Conservation (phyloP, 805 yeast genomes). For the Barnettozyma pratensis region DNA sequence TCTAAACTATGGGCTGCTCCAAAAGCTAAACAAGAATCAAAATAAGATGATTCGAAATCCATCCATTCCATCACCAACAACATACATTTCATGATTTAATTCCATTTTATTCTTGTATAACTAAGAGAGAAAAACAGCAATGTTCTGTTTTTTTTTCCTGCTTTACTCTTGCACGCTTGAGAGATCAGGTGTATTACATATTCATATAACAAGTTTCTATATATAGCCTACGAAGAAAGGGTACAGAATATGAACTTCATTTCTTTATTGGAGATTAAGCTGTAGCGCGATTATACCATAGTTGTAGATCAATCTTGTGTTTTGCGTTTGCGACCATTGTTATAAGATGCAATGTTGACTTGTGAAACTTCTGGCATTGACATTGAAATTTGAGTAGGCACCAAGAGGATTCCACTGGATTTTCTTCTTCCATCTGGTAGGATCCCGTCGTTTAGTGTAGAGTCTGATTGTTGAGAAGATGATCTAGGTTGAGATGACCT, state of each 20-base stretch:
- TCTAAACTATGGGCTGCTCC: conserved; percentile 51
- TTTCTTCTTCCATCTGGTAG: conserved; percentile 8
- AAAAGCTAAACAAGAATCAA: conserved; percentile 17
- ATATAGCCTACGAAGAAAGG: too few species aligned
- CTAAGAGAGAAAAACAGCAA: too few species aligned
- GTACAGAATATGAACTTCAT: too few species aligned
- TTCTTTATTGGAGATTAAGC: too few species aligned
- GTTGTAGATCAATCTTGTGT: conserved; percentile 1
- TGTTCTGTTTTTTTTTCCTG: too few species aligned
- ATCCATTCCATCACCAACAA: background rate
- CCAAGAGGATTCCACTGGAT: conserved; percentile 2
- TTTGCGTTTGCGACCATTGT: conserved; percentile 7
- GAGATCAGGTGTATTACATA: background rate
- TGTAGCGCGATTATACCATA: too few species aligned
- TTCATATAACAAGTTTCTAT: background rate
- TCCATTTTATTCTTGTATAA: too few species aligned
- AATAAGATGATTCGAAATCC: background rate
- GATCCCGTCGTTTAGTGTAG: background rate
- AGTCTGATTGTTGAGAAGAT: background rate
- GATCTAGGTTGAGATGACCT: background rate
- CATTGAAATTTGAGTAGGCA: conserved; percentile 4
- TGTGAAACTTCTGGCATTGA: conserved; percentile 8
- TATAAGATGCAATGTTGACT: conserved; percentile 6
- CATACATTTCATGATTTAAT: conserved; percentile 6
- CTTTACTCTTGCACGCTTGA: too few species aligned